Conservation (phyloP, 768 basidiomycete genomes). For the Mycena vulgaris region DNA sequence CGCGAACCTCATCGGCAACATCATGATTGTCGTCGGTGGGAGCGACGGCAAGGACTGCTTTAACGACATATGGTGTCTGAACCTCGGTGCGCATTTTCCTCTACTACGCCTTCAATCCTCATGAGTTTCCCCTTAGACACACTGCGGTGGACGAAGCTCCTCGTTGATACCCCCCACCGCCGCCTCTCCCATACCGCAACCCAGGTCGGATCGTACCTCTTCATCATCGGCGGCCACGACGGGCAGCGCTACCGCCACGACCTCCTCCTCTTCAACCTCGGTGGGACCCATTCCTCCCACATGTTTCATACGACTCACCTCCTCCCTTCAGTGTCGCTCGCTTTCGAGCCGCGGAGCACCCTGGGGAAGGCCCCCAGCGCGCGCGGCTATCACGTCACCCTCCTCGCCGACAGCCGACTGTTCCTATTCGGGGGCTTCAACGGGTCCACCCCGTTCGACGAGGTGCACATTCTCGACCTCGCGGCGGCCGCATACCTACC, state of each 20-base stretch:
- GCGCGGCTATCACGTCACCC: constrained; percentile 89
- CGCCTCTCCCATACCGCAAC: constrained; percentile 90
- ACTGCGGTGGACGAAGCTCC: constrained; percentile 62
- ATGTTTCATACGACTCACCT: constrained; percentile 4
- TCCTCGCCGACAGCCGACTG: constrained; percentile 87
- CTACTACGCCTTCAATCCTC: constrained; percentile 2
- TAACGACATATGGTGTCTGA: constrained; percentile 88
- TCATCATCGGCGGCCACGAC: constrained; percentile 92
- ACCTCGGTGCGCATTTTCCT: constrained; percentile 74
- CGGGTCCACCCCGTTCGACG: constrained; percentile 86
- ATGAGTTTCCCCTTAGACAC: constrained; percentile 51
- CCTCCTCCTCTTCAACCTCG: constrained; percentile 88
- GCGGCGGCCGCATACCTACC: constrained; percentile 92
- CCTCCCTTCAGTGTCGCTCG: constrained; percentile 85
- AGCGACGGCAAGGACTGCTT: constrained; percentile 93
- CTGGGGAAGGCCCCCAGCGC: constrained; percentile 78
- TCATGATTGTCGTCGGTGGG: constrained; percentile 92
- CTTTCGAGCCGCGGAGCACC: constrained; percentile 82
- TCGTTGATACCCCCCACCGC: constrained; percentile 52
- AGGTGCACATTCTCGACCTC: constrained; percentile 88
- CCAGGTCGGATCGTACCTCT: constrained; percentile 93
- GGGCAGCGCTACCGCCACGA: constrained; percentile 81
- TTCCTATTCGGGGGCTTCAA: constrained; percentile 94
- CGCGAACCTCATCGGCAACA: constrained; percentile 86
- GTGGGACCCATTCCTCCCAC: constrained; percentile 55